Conservation (phyloP, 2,329 filamentous ascomycete species). For the Colletotrichum shisoi region DNA sequence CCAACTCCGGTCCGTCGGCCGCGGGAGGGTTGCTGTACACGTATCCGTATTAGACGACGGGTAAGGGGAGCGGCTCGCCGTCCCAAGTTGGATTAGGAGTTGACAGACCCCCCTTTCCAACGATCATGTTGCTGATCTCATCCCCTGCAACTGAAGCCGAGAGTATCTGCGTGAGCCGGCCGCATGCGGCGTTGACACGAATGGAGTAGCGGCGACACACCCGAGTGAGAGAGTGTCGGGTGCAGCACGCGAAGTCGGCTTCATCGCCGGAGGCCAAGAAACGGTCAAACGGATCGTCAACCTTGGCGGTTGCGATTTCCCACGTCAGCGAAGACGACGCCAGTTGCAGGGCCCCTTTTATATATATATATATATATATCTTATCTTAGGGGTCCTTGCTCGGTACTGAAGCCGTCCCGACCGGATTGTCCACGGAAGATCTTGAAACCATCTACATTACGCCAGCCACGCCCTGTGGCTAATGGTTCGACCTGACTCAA, state of each 20-base stretch:
- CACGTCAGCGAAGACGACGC: no score
- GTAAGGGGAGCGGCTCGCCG: neutral
- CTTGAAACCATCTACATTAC: no score
- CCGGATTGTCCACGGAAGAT: no score
- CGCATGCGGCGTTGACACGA: neutral
- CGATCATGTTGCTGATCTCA: neutral
- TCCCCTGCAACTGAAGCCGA: slow-evolving; percentile 3
- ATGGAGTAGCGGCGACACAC: no score
- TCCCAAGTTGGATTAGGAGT: neutral
- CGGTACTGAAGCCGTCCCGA: no score
- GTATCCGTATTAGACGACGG: slow-evolving; percentile 6
- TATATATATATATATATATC: no score
- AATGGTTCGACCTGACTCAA: no score
- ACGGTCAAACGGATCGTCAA: neutral
- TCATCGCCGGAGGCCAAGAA: slow-evolving; percentile 1
- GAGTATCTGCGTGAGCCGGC: neutral
- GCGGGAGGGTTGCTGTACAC: no score
- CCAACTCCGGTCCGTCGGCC: slow-evolving; percentile 10
- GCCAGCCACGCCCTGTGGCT: no score
- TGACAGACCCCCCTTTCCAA: neutral
- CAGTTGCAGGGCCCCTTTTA: no score
- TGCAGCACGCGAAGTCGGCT: neutral
- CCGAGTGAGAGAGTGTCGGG: neutral
- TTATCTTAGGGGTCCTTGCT: no score
- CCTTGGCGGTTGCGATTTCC: neutral